These are phyloP conservation scores for Boletus insuetus DNA, from an alignment of 768 basidiomycete genomes.

Conservation along the genomic window DNA sequence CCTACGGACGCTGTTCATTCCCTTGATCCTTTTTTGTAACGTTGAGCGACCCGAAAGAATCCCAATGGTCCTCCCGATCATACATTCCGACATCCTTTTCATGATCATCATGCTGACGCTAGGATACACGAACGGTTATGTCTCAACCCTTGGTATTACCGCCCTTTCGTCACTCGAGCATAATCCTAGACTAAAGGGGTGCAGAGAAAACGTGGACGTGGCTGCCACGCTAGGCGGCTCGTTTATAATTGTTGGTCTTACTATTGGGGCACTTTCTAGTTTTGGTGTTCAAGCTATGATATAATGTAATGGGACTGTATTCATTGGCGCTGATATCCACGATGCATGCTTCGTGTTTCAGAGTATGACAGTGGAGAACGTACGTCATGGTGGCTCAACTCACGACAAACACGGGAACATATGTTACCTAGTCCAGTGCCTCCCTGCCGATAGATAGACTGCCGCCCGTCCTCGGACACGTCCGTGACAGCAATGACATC, in stretches of 20 bases:
- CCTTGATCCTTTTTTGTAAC: conserved; percentile 40
- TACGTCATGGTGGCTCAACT: too few species aligned
- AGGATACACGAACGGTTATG: conserved; percentile 75
- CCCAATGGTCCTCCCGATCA: conserved; percentile 35
- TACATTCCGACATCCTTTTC: conserved; percentile 74
- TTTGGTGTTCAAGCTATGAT: conserved; percentile 72
- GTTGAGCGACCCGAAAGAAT: conserved; percentile 47
- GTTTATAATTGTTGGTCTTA: conserved; percentile 72
- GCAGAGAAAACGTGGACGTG: conserved; percentile 75
- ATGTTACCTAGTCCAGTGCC: too few species aligned
- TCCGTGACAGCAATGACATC: too few species aligned
- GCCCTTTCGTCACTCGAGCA: conserved; percentile 76
- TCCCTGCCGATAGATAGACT: too few species aligned
- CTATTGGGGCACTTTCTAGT: conserved; percentile 71
- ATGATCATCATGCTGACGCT: conserved; percentile 69
- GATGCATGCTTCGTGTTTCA: too few species aligned
- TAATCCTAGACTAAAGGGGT: conserved; percentile 31
- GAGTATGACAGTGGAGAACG: too few species aligned
- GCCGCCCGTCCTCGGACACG: too few species aligned
- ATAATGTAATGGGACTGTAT: conserved; percentile 31
- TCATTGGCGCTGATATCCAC: too few species aligned
- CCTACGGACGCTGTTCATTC: neutral
- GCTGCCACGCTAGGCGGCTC: conserved; percentile 81
- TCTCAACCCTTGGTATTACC: conserved; percentile 73
- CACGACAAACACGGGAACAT: too few species aligned